Evolutionary conservation across 495 filamentous ascomycete genomes (phyloP).

Genomic region (Tuber magnatum): DNA sequence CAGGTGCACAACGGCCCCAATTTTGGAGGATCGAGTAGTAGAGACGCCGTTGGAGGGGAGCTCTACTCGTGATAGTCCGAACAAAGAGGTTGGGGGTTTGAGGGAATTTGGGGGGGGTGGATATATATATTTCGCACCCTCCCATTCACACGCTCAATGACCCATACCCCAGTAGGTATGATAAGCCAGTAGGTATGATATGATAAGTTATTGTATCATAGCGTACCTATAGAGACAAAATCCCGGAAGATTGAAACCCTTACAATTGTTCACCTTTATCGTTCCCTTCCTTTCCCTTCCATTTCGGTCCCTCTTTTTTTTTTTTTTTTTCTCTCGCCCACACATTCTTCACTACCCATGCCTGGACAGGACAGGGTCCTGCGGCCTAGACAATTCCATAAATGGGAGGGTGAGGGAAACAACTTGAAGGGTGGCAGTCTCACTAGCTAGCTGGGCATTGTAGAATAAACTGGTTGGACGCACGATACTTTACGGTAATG

Average conservation of each 20-base stretch:
- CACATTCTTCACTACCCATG: background rate
- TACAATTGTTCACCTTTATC: background rate
- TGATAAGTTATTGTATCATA: background rate
- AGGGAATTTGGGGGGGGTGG: conserved; percentile 7
- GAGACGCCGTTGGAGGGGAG: conserved; percentile 5
- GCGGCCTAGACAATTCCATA: background rate
- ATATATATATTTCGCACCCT: conserved; percentile 27
- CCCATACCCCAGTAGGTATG: background rate
- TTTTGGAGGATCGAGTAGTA: conserved; percentile 18
- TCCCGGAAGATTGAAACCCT: background rate
- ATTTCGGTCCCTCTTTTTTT: background rate
- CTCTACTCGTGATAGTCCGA: conserved; percentile 22
- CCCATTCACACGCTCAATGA: background rate
- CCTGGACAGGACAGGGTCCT: background rate
- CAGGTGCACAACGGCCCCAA: conserved; percentile 30
- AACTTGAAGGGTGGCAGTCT: background rate
- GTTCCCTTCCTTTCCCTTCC: background rate
- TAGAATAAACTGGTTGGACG: background rate
- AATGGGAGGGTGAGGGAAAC: background rate
- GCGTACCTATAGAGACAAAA: background rate
- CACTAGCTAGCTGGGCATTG: background rate
- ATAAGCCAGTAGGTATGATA: background rate
- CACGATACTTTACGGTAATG: background rate
- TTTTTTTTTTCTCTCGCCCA: background rate
- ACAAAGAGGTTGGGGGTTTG: conserved; percentile 2